A percentile compares a stretch with the other conserved stretches of the same genome.
These are phyloP conservation scores for Chaetomiaceae sp. DNA, from an alignment of 2,329 filamentous ascomycete genomes.

Conservation along the genomic window DNA sequence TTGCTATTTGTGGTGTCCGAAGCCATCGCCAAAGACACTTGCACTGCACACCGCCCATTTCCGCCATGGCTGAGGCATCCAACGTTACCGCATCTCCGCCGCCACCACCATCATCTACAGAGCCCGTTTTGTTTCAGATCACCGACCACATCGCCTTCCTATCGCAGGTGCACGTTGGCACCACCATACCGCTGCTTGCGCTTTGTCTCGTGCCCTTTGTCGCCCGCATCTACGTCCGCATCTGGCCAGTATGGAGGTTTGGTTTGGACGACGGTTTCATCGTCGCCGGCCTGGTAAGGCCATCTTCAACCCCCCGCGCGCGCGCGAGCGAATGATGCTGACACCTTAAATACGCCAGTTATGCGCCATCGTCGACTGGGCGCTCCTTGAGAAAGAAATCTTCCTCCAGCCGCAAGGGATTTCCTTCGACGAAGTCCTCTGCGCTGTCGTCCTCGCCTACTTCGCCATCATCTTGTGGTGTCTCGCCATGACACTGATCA, in stretches of 20 bases:
- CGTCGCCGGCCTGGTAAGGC: constrained; percentile 18
- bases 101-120: too few species aligned
- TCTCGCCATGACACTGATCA: constrained; percentile 20
- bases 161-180: constrained; percentile 15
- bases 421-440: background rate
- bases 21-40: too few species aligned
- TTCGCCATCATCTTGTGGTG: constrained; percentile 20
- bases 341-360: background rate
- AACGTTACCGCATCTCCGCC: too few species aligned
- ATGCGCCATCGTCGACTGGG: constrained; percentile 19
- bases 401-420: constrained; percentile 7
- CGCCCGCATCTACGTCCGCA: constrained; percentile 17
- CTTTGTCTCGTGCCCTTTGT: constrained; percentile 17
- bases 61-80: too few species aligned
- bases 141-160: constrained; percentile 14
- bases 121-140: constrained; percentile 12
- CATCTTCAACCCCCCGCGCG: background rate
- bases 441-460: constrained; percentile 10
- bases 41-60: too few species aligned
- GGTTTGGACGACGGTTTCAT: constrained; percentile 20
- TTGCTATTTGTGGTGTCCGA: too few species aligned
- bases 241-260: constrained; percentile 19
- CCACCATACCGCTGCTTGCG: constrained; percentile 16
- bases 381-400: constrained; percentile 7
- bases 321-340: background rate